Conservation (phyloP, 768 basidiomycete species). For the Phallus indusiatus region DNA sequence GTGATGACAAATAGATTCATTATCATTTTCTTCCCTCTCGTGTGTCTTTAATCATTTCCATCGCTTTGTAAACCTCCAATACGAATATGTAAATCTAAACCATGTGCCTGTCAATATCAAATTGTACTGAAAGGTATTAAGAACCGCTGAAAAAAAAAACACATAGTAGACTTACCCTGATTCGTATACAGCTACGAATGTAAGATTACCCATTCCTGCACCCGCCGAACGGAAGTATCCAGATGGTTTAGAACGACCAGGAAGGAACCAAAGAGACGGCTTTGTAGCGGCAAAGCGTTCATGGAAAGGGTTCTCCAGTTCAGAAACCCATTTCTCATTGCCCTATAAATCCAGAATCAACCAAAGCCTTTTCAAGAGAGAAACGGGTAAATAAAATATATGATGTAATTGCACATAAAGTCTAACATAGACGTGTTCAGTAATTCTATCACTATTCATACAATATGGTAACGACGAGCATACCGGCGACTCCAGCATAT, state of each 20-base stretch:
- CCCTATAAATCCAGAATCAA: conserved; percentile 35
- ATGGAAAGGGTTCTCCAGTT: conserved; percentile 52
- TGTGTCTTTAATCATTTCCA: too few relatives aligned
- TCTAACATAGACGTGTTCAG: conserved; percentile 31
- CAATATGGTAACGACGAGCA: conserved; percentile 2
- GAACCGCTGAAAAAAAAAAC: too few relatives aligned
- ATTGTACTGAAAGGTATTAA: background rate
- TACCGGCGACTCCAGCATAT: conserved; percentile 72
- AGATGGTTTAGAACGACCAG: conserved; percentile 40
- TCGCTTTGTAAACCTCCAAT: too few relatives aligned
- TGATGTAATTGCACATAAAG: conserved; percentile 83
- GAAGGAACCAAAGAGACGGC: conserved; percentile 47
- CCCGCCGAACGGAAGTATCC: conserved; percentile 69
- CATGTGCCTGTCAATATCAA: conserved; percentile 56
- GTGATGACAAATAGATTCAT: too few relatives aligned
- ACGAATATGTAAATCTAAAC: too few relatives aligned
- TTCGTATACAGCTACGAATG: conserved; percentile 67
- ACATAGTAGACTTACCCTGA: conserved; percentile 54
- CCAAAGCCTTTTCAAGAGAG: background rate
- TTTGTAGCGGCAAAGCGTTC: conserved; percentile 45
- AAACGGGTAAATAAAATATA: conserved; percentile 20
- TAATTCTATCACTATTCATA: too few relatives aligned
- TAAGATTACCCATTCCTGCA: conserved; percentile 73
- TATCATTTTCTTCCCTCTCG: too few relatives aligned
- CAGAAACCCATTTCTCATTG: conserved; percentile 66